These are phyloP conservation scores for Tricholoma bakamatsutake DNA, from an alignment of 768 basidiomycete species.

Conservation along the genomic window DNA sequence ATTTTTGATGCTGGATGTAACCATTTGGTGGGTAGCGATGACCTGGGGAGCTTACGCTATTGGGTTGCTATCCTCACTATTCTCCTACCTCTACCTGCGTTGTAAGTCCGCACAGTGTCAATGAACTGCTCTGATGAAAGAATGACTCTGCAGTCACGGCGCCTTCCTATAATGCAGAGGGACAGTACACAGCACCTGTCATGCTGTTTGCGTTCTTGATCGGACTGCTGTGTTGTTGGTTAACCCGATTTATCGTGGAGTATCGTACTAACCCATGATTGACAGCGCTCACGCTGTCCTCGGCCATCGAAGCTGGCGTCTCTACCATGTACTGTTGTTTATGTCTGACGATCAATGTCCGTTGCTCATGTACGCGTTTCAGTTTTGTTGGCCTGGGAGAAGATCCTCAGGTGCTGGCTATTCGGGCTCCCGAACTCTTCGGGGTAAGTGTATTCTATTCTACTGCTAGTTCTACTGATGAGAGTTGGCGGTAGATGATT, in stretches of 20 bases:
- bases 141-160: conserved; percentile 46
- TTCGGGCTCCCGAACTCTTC: conserved; percentile 69
- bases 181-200: conserved; percentile 75
- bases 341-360: neutral
- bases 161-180: conserved; percentile 66
- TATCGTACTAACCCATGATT: neutral
- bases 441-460: conserved; percentile 31
- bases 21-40: conserved; percentile 36
- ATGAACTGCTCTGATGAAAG: neutral
- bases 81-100: conserved; percentile 72
- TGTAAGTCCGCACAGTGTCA: conserved; percentile 34
- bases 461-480: conserved; percentile 2
- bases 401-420: conserved; percentile 72
- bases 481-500: conserved; percentile 43
- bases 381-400: conserved; percentile 84
- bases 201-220: conserved; percentile 79
- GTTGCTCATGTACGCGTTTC: neutral
- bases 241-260: neutral
- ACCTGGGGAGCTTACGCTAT: conserved; percentile 79
- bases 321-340: conserved; percentile 62
- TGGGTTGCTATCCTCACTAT: conserved; percentile 68
- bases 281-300: conserved; percentile 60
- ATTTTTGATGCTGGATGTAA: neutral
- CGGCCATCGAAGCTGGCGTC: conserved; percentile 79
- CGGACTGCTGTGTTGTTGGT: conserved; percentile 65